Base-by-base conservation (phyloP, 441 rosid genomes). In the Erodium moschatum region DNA sequence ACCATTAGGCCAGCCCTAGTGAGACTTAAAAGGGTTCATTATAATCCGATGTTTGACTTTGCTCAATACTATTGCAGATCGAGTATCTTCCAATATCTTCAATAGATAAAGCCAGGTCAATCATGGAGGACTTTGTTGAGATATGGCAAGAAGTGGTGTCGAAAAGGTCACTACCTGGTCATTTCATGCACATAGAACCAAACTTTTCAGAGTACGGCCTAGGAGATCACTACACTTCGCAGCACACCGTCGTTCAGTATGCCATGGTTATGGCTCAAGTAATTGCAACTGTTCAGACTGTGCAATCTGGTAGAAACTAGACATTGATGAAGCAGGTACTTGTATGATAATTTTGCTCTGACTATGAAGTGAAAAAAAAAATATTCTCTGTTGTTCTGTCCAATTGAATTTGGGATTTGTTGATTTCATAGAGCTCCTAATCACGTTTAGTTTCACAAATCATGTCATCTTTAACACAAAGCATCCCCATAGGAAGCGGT, bases 31-130 rank as follows among this genome's bases (percentile, higher is more conserved):
- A n/a, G n/a, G n/a, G n/a, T n/a, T n/a, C n/a, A n/a, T n/a, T n/a
- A 35, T 35, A 35, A 46, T 46, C 52, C 52, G 13, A 12, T 11
- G 52, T 12, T 46, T 46, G 52, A 46, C n/a, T 46, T 46, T 46
- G 15, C 52, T 46, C 15, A n/a, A 1, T 40, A 40, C 44, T 91
- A 24, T 71, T 85, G 78, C 74, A 91, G 97, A 87, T 91, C 73
- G 99, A 91, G 82, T 94, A 94, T 77, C 91, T 91, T 69, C 96
- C 97, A 2, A 78, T 88, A 64, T 91, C 94, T 27, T 91, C 96
- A 5, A 75, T 91, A 63, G 97, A 91, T 71, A 91, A 84, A 77
- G 80, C 88, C 9, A 81, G 81, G 67, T 86, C 76, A 74, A 74
- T 91, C 64, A 81, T 94, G 90, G 91, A 86, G 66, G 97, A 88